These are phyloP conservation scores for Niebla homalea DNA, from an alignment of 495 filamentous ascomycete species.

Conservation along the genomic window DNA sequence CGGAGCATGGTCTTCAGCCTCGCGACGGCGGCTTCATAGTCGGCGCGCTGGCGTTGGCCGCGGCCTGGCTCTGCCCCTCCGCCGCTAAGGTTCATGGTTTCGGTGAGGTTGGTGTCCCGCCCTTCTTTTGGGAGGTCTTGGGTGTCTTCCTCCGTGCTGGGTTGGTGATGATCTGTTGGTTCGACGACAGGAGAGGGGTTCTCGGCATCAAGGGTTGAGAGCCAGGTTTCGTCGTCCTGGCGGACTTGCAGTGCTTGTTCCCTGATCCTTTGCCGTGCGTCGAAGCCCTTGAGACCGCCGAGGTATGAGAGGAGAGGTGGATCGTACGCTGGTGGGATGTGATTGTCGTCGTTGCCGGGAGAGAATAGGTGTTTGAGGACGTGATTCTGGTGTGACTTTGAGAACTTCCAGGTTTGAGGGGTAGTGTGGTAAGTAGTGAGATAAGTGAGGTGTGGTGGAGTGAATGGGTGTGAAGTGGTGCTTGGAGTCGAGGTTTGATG, in stretches of 20 bases:
- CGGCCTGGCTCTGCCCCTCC: background rate
- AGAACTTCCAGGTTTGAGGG: slow-evolving; percentile 80
- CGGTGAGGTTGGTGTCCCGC: background rate
- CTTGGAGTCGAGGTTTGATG: slow-evolving; percentile 8
- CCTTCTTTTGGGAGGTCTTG: background rate
- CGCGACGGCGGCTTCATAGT: slow-evolving; percentile 44
- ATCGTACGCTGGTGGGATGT: slow-evolving; percentile 51
- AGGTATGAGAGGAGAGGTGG: slow-evolving; percentile 55
- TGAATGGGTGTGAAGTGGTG: slow-evolving; percentile 11
- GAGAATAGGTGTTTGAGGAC: slow-evolving; percentile 73
- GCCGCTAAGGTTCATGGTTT: slow-evolving; percentile 19
- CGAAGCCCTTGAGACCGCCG: slow-evolving; percentile 53
- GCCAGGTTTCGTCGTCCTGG: slow-evolving; percentile 27
- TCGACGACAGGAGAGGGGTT: background rate
- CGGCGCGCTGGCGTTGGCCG: slow-evolving; percentile 27
- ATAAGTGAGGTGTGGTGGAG: slow-evolving; percentile 48
- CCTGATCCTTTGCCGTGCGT: slow-evolving; percentile 44
- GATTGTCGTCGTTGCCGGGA: slow-evolving; percentile 21
- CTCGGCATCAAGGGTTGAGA: slow-evolving; percentile 3
- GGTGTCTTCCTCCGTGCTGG: background rate
- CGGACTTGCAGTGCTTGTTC: slow-evolving; percentile 45
- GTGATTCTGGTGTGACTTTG: slow-evolving; percentile 73
- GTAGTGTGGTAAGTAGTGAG: slow-evolving; percentile 38
- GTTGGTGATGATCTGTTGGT: background rate
- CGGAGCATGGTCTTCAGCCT: slow-evolving; percentile 25